These are phyloP conservation scores for Agrostemma githago DNA, from an alignment of 148 eudicot species.

Conservation along the genomic window DNA sequence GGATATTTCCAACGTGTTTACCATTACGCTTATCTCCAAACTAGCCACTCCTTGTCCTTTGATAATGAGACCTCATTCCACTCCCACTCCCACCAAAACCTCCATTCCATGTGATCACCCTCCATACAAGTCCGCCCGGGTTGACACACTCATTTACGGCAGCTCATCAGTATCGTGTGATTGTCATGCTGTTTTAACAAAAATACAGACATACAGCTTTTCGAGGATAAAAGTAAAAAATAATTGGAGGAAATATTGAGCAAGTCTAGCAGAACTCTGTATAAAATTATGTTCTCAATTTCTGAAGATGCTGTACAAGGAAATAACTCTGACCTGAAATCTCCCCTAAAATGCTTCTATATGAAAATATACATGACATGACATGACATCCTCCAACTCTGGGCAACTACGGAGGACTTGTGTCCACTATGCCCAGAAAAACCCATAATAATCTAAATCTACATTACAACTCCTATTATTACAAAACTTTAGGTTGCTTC, in stretches of 20 bases:
- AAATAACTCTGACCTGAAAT: slow-evolving; percentile 15
- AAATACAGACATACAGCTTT: not conserved
- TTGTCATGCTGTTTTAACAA: no score
- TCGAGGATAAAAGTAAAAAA: not conserved
- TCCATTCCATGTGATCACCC: no score
- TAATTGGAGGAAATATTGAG: not conserved
- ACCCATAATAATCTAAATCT: slow-evolving; percentile 9
- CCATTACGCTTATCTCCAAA: not conserved
- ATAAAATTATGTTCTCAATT: slow-evolving; percentile 19
- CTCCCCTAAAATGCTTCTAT: slow-evolving; percentile 17
- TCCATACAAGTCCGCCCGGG: not conserved
- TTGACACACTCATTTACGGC: no score
- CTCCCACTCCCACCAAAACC: not conserved
- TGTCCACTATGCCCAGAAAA: slow-evolving; percentile 25
- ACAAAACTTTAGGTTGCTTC: slow-evolving; percentile 14
- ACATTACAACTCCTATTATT: slow-evolving; percentile 14
- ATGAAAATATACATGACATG: slow-evolving; percentile 18
- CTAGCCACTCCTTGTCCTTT: not conserved
- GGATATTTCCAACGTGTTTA: not conserved
- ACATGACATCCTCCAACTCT: slow-evolving; percentile 17
- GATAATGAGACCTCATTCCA: not conserved
- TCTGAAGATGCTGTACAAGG: slow-evolving; percentile 27
- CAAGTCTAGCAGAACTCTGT: slow-evolving; percentile 17
- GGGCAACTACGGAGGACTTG: slow-evolving; percentile 26
- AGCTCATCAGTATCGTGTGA: no score